Percentiles rank a stretch among this genome's conserved stretches.
These are phyloP conservation scores for Aspergillus avenaceus DNA, from an alignment of 495 filamentous ascomycete genomes.

Conservation along the genomic window DNA sequence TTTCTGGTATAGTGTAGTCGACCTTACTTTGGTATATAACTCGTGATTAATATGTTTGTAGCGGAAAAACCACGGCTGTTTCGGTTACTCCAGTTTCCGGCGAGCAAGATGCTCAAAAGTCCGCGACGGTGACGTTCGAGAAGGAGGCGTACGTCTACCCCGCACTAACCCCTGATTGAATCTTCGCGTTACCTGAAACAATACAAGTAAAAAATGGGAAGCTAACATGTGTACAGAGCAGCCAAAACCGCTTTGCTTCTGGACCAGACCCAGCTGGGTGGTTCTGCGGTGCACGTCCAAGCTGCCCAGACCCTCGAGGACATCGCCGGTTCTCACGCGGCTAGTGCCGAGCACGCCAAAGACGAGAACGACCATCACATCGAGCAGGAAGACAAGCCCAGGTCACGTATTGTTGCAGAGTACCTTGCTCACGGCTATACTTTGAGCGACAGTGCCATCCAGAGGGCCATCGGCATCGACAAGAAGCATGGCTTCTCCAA, in stretches of 20 bases:
- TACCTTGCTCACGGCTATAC: slow-evolving; percentile 93
- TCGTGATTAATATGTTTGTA: slow-evolving; percentile 33
- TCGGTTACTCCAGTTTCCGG: slow-evolving; percentile 64
- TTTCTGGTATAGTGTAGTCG: slow-evolving; percentile 70
- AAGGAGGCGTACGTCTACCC: slow-evolving; percentile 68
- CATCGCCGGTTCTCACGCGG: slow-evolving; percentile 50
- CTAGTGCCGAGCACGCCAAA: slow-evolving; percentile 42
- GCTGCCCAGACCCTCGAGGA: slow-evolving; percentile 60
- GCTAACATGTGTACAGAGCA: slow-evolving; percentile 44
- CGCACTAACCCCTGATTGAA: slow-evolving; percentile 17
- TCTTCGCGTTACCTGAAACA: not conserved
- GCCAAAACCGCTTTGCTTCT: slow-evolving; percentile 95
- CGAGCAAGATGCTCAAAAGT: slow-evolving; percentile 59
- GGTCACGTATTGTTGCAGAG: slow-evolving; percentile 87
- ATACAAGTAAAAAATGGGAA: too few relatives aligned
- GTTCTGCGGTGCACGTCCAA: slow-evolving; percentile 73
- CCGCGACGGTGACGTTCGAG: slow-evolving; percentile 90
- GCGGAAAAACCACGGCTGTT: slow-evolving; percentile 84
- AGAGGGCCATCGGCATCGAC: slow-evolving; percentile 83
- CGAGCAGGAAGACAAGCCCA: slow-evolving; percentile 91
- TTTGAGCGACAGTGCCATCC: slow-evolving; percentile 77
- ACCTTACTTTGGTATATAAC: not conserved
- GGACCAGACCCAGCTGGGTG: slow-evolving; percentile 88
- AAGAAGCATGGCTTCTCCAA: slow-evolving; percentile 80
- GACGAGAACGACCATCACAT: slow-evolving; percentile 61